These are phyloP conservation scores for Otatea glauca DNA, from an alignment of 176 grass and related monocot species.

Conservation along the genomic window DNA sequence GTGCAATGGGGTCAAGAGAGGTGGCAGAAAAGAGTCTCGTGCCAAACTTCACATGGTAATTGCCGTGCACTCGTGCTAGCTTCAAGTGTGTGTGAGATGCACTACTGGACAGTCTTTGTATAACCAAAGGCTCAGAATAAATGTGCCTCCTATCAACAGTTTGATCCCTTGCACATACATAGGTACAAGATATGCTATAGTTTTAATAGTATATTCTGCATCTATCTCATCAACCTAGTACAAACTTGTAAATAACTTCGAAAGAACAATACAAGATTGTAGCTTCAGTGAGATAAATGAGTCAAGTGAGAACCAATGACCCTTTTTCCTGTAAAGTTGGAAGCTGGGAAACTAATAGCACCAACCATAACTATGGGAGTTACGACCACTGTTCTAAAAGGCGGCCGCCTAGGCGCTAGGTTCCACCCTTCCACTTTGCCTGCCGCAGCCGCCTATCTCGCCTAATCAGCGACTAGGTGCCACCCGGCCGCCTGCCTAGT, in stretches of 20 bases:
- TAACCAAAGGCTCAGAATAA: background rate
- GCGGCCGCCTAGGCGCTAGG: too few relatives aligned
- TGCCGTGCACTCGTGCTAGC: background rate
- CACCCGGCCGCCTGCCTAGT: too few relatives aligned
- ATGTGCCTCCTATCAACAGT: conserved; percentile 10
- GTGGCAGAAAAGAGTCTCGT: background rate
- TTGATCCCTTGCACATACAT: background rate
- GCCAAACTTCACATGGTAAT: background rate
- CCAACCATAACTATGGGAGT: background rate
- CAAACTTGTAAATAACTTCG: background rate
- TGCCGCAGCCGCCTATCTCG: too few relatives aligned
- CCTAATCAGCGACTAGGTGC: too few relatives aligned
- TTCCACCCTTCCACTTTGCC: too few relatives aligned
- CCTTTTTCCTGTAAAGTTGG: conserved; percentile 11
- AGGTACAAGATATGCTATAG: background rate
- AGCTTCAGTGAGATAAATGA: conserved; percentile 1
- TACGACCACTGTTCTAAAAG: background rate
- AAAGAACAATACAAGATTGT: conserved; percentile 26
- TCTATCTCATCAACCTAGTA: conserved; percentile 11
- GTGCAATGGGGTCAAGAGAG: background rate
- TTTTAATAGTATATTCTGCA: conserved; percentile 15
- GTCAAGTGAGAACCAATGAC: background rate
- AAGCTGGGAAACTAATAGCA: background rate
- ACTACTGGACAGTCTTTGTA: background rate
- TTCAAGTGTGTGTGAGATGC: background rate